Evolutionary conservation across 192 early-diverging fungal species (phyloP), one percentile per base, ranked within the genome.

Genomic region (Rhizophagus prolifer): DNA sequence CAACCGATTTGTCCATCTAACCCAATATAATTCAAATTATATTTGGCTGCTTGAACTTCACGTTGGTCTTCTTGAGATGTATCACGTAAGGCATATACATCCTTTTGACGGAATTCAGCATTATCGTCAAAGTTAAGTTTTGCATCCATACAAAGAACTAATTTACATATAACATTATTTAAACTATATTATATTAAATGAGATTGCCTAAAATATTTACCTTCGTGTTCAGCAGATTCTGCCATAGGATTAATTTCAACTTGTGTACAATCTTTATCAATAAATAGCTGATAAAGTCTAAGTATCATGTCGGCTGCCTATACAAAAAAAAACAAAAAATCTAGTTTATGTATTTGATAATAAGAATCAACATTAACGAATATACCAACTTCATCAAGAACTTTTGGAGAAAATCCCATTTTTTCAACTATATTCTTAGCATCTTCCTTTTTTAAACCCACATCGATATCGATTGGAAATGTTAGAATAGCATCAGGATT

Each of bases 71-170:
- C 97, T 89, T 98, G 97, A 67, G 91, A 90, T 61, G 89, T 87
- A 85, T 99, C 96, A 78, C 97, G 94, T 68, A 97, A 89, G 23
- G 79, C 86, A 80, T 94, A 94, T 36, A 97, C 87, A 62, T 94
- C 96, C 83, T 92, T 88, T 86, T 99, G 97, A 79, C 95, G 92
- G 91, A 97, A 98, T 65, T 94, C 94, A 78, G 97, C 96, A 82
- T 99, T 99, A 88, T 99, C 97, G 86, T 99, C 97, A 83, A 98
- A 98, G 78, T 95, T 95, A 85, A 98, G 91, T 89, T 99, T 99
- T 88, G 97, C 97, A 84, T 99, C 97, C 96, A 99, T 98, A 88
- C 95, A 94, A 83, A 94, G 86, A 54, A 97, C 91, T 84, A 76
- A 50, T 67, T 79, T 68, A 54, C 26, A 23, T 30, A 13, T 66